Percentiles rank a stretch among this genome's conserved stretches.
Conservation (phyloP, 1,284 basidiomycete species). For the Trametes sp. region DNA sequence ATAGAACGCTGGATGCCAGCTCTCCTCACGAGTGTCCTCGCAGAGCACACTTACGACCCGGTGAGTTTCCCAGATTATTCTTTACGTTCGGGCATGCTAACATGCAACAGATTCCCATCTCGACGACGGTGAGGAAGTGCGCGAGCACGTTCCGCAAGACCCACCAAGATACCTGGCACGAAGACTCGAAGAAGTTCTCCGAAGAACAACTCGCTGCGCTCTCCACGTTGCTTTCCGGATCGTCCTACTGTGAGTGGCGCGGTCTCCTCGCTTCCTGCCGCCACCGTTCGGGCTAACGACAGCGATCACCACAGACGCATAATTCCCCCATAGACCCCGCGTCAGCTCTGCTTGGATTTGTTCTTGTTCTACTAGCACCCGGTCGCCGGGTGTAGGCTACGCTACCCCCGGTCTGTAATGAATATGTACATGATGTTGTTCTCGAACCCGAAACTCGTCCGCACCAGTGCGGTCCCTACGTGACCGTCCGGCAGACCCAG, state of each 20-base stretch:
- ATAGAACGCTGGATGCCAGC: conserved; percentile 88
- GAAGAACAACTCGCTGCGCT: conserved; percentile 76
- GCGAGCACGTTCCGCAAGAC: conserved; percentile 81
- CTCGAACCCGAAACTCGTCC: conserved; percentile 10
- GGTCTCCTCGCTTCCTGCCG: not conserved
- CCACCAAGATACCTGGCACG: conserved; percentile 86
- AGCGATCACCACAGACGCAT: conserved; percentile 44
- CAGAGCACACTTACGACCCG: conserved; percentile 86
- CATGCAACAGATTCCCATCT: conserved; percentile 67
- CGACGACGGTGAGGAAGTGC: conserved; percentile 75
- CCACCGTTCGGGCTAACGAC: not conserved
- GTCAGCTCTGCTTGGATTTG: conserved; percentile 16
- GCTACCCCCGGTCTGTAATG: conserved; percentile 11
- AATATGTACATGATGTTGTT: conserved; percentile 17
- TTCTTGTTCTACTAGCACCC: conserved; percentile 20
- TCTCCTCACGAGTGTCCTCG: conserved; percentile 72
- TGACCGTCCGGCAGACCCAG: conserved; percentile 9
- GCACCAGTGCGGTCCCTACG: conserved; percentile 7
- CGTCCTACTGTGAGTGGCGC: conserved; percentile 70
- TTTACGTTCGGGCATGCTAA: not conserved
- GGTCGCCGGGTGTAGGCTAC: conserved; percentile 14
- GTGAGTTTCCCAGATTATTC: conserved; percentile 41
- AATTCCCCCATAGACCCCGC: conserved; percentile 21
- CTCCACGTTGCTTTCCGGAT: conserved; percentile 76
- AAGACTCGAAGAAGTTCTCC: conserved; percentile 78